Evolutionary conservation across 164 flowering plant genomes (phyloP), one percentile per base, ranked within the genome.

Genomic region (Magnolia officinalis): DNA sequence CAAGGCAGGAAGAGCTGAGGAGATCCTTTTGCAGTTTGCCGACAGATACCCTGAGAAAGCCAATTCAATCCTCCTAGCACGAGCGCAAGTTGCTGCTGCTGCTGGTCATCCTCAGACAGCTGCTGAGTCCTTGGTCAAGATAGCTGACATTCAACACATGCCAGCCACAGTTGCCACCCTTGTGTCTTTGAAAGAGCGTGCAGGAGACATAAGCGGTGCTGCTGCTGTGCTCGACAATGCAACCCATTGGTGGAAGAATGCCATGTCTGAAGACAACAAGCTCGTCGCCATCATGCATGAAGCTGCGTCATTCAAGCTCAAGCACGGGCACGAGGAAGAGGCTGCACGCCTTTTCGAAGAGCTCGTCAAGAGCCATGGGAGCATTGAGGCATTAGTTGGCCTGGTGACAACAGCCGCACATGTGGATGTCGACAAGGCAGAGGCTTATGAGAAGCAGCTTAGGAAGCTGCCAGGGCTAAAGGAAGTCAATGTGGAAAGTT

Each of bases 121-220:
- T 52, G 91, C 92, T 2, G 97, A 94, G 13, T 92, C 99, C 63
- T 85, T 94, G n/a, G 24, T 88, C 59, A 88, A 77, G 78, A 86
- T 96, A 72, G 81, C 85, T n/a, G 97, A 91, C 51, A 96, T 96
- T 65, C 97, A 96, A 78, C 92, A 91, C 90, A 88, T 87, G 94
- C 99, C 99, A 64, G 97, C 92, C 18, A 91, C 97, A 14, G 93
- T 92, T 74, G 96, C 99, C 65, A 96, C 98, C 64, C 76, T 92
- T 59, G 99, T 96, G 9, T 81, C 97, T 21, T 86, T 92, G 5
- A 91, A 86, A 84, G 97, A 90, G 77, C 97, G 95, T 19, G 88
- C 87, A 45, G 98, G 97, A 49, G 98, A 94, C 78, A 78, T 90
- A 58, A 87, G 87, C 69, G 92, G 94, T 79, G 99, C 99, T 4